Percentiles rank a stretch among this genome's conserved stretches.
phyloP scores from a whole-genome alignment of 495 filamentous ascomycete genomes.

The Sporormia fimetaria region DNA sequence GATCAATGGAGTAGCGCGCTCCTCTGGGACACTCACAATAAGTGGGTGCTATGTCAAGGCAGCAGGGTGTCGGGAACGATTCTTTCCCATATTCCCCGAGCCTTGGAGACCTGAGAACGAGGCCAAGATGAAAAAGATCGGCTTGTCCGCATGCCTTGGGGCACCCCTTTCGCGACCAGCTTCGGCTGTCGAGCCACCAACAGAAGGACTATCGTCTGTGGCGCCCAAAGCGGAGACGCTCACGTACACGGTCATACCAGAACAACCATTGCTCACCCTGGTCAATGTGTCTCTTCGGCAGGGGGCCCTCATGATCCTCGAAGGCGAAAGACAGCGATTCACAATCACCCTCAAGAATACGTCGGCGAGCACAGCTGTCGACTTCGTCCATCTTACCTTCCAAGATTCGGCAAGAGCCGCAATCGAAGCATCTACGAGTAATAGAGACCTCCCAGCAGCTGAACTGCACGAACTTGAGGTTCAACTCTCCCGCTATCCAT shows the following conservation, averaged over 20 bases:
- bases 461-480: conserved; percentile 80
- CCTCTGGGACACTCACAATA: conserved; percentile 56
- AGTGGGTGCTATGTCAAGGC: conserved; percentile 71
- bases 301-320: conserved; percentile 79
- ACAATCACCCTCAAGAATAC: conserved; percentile 69
- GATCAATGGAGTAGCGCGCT: conserved; percentile 55
- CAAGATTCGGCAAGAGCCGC: conserved; percentile 74
- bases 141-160: conserved; percentile 47
- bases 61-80: conserved; percentile 64
- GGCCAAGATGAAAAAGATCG: conserved; percentile 62
- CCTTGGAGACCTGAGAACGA: conserved; percentile 63
- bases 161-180: conserved; percentile 42
- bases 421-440: conserved; percentile 59
- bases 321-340: conserved; percentile 71
- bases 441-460: conserved; percentile 59
- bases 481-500: conserved; percentile 60
- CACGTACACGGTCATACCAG: conserved; percentile 56
- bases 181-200: conserved; percentile 38
- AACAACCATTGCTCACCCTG: conserved; percentile 65
- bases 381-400: conserved; percentile 77
- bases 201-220: conserved; percentile 20
- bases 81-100: conserved; percentile 70
- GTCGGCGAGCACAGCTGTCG: conserved; percentile 58
- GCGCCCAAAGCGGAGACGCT: conserved; percentile 37
- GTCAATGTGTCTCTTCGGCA: conserved; percentile 70